Evolutionary conservation across 2,329 filamentous ascomycete genomes (phyloP).

Genomic region (Penicillium sp.): DNA sequence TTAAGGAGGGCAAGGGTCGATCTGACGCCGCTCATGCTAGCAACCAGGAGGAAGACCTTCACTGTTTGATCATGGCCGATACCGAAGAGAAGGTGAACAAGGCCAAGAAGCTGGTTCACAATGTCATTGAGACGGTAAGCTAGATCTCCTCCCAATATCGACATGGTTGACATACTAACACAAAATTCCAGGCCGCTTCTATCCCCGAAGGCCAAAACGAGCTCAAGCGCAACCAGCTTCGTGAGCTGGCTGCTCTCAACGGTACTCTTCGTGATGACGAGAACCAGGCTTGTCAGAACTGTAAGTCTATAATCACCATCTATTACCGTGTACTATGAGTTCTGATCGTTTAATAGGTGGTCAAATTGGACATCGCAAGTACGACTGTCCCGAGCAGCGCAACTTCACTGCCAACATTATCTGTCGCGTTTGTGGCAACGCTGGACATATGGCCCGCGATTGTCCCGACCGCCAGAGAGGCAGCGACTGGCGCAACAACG

Average conservation of each 20-base stretch:
- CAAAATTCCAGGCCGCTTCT: constrained; percentile 72
- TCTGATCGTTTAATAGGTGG: constrained; percentile 55
- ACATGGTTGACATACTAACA: constrained; percentile 26
- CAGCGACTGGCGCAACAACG: constrained; percentile 77
- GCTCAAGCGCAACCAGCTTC: constrained; percentile 96
- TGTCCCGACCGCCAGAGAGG: constrained; percentile 93
- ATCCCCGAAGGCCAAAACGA: constrained; percentile 99
- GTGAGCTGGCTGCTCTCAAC: constrained; percentile 96
- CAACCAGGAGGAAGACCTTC: constrained; percentile 99
- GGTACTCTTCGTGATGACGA: constrained; percentile 98
- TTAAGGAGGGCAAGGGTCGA: constrained; percentile 98
- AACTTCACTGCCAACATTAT: constrained; percentile 99
- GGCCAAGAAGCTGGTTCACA: constrained; percentile 96
- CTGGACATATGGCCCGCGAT: constrained; percentile 96
- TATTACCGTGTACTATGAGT: neutral
- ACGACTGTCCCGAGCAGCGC: constrained; percentile 94
- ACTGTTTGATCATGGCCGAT: constrained; percentile 99
- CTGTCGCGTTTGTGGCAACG: constrained; percentile 95
- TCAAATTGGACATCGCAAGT: constrained; percentile 98
- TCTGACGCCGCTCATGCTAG: constrained; percentile 98
- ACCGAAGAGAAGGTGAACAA: constrained; percentile 99
- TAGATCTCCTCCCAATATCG: neutral
- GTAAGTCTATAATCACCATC: constrained; percentile 40
- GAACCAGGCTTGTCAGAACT: constrained; percentile 99
- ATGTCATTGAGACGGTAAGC: constrained; percentile 95